These are phyloP conservation scores for Mycena haematopus DNA, from an alignment of 768 basidiomycete genomes.

Conservation along the genomic window DNA sequence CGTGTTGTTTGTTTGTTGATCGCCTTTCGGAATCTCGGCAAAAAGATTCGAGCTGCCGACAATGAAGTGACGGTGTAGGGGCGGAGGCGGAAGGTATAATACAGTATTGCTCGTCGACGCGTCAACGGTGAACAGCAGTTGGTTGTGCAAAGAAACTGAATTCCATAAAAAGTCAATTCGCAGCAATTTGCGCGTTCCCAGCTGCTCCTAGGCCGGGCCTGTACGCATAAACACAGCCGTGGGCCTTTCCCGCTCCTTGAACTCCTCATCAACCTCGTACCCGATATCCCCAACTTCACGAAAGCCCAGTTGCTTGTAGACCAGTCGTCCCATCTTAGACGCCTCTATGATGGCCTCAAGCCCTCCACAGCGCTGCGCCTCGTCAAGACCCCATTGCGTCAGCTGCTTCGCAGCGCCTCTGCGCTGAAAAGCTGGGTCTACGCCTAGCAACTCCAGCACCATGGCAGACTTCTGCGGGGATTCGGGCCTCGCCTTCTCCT, in stretches of 20 bases:
- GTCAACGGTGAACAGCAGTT: too few species aligned
- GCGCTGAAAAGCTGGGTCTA: constrained; percentile 1
- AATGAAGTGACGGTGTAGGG: too few species aligned
- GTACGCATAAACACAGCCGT: not conserved
- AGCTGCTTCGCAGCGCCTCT: not conserved
- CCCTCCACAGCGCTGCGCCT: not conserved
- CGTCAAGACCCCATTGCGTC: not conserved
- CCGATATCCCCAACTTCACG: not conserved
- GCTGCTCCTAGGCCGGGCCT: not conserved
- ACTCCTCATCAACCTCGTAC: not conserved
- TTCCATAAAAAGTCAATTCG: too few species aligned
- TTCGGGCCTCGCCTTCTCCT: not conserved
- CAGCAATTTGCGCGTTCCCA: too few species aligned
- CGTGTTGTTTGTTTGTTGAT: too few species aligned
- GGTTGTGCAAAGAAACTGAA: too few species aligned
- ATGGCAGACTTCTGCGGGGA: not conserved
- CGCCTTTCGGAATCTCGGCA: too few species aligned
- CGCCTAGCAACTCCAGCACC: not conserved
- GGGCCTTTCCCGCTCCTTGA: not conserved
- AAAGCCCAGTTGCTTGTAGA: not conserved
- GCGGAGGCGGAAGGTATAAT: too few species aligned
- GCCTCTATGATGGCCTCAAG: not conserved
- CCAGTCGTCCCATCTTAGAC: not conserved
- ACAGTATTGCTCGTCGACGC: too few species aligned
- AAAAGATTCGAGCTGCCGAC: too few species aligned